Evolutionary conservation across 768 basidiomycete species (phyloP), one percentile per base, ranked within the genome.

Genomic region (Termitomyces sp.): DNA sequence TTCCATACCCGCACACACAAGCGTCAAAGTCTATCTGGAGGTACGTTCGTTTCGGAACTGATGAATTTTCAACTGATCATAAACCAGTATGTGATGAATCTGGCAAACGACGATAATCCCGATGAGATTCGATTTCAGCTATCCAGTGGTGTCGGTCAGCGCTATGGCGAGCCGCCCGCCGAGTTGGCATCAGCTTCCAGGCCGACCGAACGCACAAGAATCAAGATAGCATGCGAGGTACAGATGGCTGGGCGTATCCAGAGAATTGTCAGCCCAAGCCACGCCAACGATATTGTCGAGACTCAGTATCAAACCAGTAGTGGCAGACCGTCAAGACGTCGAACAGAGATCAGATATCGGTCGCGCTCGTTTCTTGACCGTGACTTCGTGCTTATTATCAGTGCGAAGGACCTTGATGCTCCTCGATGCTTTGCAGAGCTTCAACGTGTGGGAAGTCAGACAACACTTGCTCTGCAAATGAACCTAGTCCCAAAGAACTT

Each of bases 371-470:
- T 78, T 60, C 72, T 86, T 16, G 66, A 68, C 0, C 59, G 71
- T 7, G 83, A 85, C 60, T 83, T 87, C 38, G 74, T 84, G 4
- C 59, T 87, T 29, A 69, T 75, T 1, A 71, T 86, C 23, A 66
- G 73, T 23, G 80, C 84, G 0, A 69, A 77, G 1, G 78, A 71
- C 5, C 65, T 86, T 2, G 84, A 85, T 61, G 61, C 66, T 8
- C 82, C 85, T 2, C 75, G 83, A 9, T 84, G 83, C 58, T 80
- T 86, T 62, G 82, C 77, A 1, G 82, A 86, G 59, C 61, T 73
- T 2, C 67, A 70, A 43, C 55, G 61, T 17, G 68, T 73, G 45
- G 56, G 63, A 31, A 57, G 37, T 35, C 66, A 54, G 42, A 60
- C 53, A 40, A 77, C 78, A 0, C 62, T 82, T 1, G 82, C 82